These are phyloP conservation scores for Phialophora verrucosa DNA, from an alignment of 2,329 filamentous ascomycete species.

Conservation along the genomic window DNA sequence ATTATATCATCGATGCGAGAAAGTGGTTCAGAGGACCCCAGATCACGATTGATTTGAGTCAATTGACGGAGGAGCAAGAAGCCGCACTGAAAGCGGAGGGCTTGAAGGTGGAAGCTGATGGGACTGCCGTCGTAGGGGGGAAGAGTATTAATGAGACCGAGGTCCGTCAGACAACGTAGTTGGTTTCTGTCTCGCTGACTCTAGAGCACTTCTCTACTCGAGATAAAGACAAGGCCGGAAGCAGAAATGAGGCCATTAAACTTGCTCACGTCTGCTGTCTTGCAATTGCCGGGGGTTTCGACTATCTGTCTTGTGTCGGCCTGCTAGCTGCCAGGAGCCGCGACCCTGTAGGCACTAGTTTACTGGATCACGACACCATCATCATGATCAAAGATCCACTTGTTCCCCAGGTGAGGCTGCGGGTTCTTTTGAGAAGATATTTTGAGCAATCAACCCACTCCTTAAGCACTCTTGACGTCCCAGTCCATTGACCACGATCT, in stretches of 20 bases:
- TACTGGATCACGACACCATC: neutral
- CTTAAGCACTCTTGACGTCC: neutral
- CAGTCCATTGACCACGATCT: too few relatives aligned
- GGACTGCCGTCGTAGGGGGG: conserved; percentile 21
- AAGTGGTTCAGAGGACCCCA: conserved; percentile 68
- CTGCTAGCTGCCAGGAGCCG: neutral
- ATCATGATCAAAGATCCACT: neutral
- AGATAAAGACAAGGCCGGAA: neutral
- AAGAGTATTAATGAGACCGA: conserved; percentile 1
- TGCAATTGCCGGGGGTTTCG: neutral
- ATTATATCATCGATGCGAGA: conserved; percentile 62
- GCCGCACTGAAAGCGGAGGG: conserved; percentile 38
- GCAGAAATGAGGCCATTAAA: neutral
- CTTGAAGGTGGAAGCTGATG: conserved; percentile 23
- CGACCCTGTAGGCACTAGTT: neutral
- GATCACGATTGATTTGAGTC: conserved; percentile 55
- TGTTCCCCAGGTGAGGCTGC: too few relatives aligned
- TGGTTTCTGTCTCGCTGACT: neutral
- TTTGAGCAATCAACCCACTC: neutral
- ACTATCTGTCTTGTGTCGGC: neutral
- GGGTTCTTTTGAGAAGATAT: too few relatives aligned
- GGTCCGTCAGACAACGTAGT: neutral
- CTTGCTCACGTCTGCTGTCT: neutral
- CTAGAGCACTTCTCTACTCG: neutral
- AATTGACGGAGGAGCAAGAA: conserved; percentile 42